Conservation (phyloP, 495 filamentous ascomycete species). For the Pseudevernia furfuracea region DNA sequence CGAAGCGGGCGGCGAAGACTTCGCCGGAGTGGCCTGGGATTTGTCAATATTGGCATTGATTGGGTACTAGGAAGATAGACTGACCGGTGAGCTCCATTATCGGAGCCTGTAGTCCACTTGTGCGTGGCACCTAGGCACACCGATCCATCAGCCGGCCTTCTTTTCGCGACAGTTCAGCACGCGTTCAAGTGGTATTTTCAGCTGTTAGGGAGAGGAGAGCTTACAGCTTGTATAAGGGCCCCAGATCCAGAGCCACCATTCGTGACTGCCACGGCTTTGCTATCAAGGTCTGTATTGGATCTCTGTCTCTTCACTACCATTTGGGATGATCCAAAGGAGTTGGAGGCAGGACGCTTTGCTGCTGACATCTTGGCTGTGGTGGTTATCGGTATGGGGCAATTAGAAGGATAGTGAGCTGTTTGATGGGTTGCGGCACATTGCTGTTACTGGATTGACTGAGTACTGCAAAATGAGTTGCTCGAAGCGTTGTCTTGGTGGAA, state of each 20-base stretch:
- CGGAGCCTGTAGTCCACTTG: slow-evolving; percentile 80
- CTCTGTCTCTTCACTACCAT: slow-evolving; percentile 85
- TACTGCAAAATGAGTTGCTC: background rate
- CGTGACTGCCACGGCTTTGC: slow-evolving; percentile 50
- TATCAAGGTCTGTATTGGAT: slow-evolving; percentile 57
- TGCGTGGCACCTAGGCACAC: slow-evolving; percentile 60
- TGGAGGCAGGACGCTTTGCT: slow-evolving; percentile 81
- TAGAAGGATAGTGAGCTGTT: background rate
- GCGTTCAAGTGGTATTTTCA: slow-evolving; percentile 1
- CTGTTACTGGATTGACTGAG: background rate
- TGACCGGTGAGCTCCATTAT: slow-evolving; percentile 85
- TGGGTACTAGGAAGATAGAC: background rate
- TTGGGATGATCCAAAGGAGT: slow-evolving; percentile 70
- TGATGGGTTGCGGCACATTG: background rate
- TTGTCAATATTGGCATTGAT: slow-evolving; percentile 9
- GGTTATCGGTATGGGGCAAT: background rate
- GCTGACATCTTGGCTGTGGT: slow-evolving; percentile 56
- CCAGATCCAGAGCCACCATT: slow-evolving; percentile 63
- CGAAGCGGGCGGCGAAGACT: slow-evolving; percentile 85
- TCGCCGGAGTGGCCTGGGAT: slow-evolving; percentile 60
- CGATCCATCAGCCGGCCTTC: slow-evolving; percentile 30
- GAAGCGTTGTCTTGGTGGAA: background rate
- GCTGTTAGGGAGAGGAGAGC: slow-evolving; percentile 29
- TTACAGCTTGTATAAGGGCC: slow-evolving; percentile 77
- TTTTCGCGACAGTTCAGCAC: slow-evolving; percentile 22